Percentiles rank a stretch among this genome's conserved stretches.
These are phyloP conservation scores for Syzygium jambos DNA, from an alignment of 345 rosid genomes.

Conservation along the genomic window DNA sequence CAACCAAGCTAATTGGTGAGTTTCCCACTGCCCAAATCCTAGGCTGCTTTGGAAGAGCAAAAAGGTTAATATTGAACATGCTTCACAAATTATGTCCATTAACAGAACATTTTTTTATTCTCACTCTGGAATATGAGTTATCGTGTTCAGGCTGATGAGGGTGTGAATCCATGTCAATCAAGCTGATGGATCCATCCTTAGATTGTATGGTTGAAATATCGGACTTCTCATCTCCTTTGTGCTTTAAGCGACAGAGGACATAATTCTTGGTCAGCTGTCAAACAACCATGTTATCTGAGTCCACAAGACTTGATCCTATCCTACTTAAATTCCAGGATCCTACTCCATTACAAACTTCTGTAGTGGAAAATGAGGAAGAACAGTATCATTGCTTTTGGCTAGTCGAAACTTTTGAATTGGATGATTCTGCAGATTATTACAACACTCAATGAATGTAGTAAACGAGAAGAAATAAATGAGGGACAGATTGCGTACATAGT, in stretches of 20 bases:
- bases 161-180: background rate
- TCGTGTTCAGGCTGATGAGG: background rate
- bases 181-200: background rate
- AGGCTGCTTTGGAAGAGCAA: background rate
- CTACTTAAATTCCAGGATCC: background rate
- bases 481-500: background rate
- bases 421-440: background rate
- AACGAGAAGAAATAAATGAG: background rate
- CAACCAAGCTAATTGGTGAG: background rate
- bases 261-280: background rate
- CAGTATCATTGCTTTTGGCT: background rate
- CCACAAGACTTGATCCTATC: background rate
- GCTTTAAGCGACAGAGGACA: background rate
- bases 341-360: background rate
- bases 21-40: background rate
- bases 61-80: background rate
- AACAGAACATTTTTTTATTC: background rate
- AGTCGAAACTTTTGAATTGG: background rate
- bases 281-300: background rate
- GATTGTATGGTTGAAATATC: background rate
- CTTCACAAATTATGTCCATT: background rate
- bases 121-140: background rate
- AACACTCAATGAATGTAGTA: background rate
- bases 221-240: background rate
- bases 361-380: background rate